Conservation (phyloP, 306 rosid genomes). For the Dryas alaskensis region DNA sequence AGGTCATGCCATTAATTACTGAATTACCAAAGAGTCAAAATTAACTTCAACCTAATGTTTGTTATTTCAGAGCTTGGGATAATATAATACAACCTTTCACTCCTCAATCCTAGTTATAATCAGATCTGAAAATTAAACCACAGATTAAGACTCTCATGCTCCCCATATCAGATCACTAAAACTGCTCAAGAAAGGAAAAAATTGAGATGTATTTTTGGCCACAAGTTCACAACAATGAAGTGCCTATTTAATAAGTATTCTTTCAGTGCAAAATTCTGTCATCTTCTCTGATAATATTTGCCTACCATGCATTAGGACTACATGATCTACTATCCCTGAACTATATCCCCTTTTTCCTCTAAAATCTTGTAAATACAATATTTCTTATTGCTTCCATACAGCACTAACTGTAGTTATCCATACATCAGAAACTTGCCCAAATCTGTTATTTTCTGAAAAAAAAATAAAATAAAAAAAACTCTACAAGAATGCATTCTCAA, state of each 20-base stretch:
- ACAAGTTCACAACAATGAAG: background rate
- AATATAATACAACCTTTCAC: background rate
- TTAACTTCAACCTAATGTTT: background rate
- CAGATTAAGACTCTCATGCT: background rate
- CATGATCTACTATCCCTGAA: background rate
- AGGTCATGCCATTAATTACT: background rate
- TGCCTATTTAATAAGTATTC: background rate
- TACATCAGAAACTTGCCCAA: background rate
- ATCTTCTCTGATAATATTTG: background rate
- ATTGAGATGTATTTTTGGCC: background rate
- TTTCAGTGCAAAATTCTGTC: background rate
- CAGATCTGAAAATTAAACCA: background rate
- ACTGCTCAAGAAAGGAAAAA: background rate
- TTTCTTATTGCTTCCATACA: background rate
- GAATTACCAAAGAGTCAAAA: background rate
- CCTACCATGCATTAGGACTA: conserved; percentile 3
- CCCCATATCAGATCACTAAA: background rate
- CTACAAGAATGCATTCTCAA: background rate
- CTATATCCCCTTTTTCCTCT: background rate
- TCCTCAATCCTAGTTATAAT: background rate
- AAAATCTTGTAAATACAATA: background rate
- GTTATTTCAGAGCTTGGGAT: background rate
- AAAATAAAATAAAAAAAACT: too few species aligned
- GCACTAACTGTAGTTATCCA: background rate
- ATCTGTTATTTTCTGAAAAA: background rate